Evolutionary conservation across 768 basidiomycete genomes (phyloP), one percentile per base, ranked within the genome.

Genomic region (Mrakia gelida): DNA sequence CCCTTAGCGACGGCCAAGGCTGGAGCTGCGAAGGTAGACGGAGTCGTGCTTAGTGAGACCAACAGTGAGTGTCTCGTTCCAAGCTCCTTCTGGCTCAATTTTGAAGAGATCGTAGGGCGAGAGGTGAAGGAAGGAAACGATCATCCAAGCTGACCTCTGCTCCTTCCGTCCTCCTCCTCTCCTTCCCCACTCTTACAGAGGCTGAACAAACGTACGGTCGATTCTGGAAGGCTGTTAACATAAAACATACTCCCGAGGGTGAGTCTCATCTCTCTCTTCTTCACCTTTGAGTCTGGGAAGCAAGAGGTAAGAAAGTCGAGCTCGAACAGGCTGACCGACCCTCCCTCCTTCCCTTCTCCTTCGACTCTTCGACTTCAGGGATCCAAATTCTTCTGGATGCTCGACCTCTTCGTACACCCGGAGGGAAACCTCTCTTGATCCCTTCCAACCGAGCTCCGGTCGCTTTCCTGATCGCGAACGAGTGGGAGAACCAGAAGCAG

Each of bases 401-500:
- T 80, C 89, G 93, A 52, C 86, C 92, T 0, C 87, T 99, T 77
- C 96, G 93, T 84, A 98, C 96, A 18, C 94, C 95, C 0, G 88
- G 87, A 0, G 95, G 95, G n/a, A 89, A 91, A 65, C 87, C 87
- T 4, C 85, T 99, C 43, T 82, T 90, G 52, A 81, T 98, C 21
- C 95, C 95, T 0, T 84, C 85, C 70, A 86, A 88, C 79, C 93
- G 92, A 82, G 83, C 87, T 61, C 85, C 95, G 41, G 87, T 92
- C 30, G 94, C 95, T 1, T 87, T 92, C 1, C 87, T 97, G 76
- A 90, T 98, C 81, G 97, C 95, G 28, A 88, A 92, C 76, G 97
- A 99, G 86, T 99, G 97, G 97, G 95, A 99, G 82, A 92, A 91
- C 82, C 96, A 98, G 85, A 90, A 90, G 77, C 90, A 86, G 8